phyloP scores from a whole-genome alignment of 2,329 filamentous ascomycete genomes.

The Alternaria sp. region DNA sequence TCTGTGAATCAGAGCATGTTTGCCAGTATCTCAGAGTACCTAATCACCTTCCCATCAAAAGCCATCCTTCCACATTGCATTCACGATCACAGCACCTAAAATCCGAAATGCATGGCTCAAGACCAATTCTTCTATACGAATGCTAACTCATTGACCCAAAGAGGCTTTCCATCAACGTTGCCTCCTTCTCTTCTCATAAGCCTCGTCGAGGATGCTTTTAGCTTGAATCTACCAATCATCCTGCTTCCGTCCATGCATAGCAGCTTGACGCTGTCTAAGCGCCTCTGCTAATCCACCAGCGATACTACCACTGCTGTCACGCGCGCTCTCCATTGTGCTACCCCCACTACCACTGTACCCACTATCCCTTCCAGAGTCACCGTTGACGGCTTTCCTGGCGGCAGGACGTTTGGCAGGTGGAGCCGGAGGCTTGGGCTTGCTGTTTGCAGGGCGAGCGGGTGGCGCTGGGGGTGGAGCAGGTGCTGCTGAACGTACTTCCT shows the following conservation, averaged over 20 bases:
- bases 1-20: not conserved
- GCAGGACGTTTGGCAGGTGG: slow-evolving; percentile 82
- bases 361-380: slow-evolving; percentile 71
- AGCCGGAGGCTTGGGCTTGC: slow-evolving; percentile 75
- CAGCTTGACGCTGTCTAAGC: slow-evolving; percentile 56
- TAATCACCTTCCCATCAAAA: not conserved
- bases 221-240: slow-evolving; percentile 40
- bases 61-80: not conserved
- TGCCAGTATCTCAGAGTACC: not conserved
- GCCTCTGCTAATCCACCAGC: slow-evolving; percentile 60
- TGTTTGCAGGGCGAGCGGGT: slow-evolving; percentile 67
- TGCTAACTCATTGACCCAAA: not conserved
- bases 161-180: not conserved
- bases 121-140: not conserved
- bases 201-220: not conserved
- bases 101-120: not conserved
- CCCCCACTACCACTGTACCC: slow-evolving; percentile 54
- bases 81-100: not conserved
- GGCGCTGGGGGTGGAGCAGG: slow-evolving; percentile 57
- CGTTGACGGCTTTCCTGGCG: slow-evolving; percentile 68
- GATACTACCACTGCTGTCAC: slow-evolving; percentile 51
- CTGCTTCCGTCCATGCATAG: slow-evolving; percentile 53
- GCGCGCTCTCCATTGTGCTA: slow-evolving; percentile 46
- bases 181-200: not conserved
- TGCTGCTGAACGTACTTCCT: slow-evolving; percentile 72